Percentiles rank a stretch among this genome's conserved stretches.
Evolutionary conservation across 2,329 filamentous ascomycete genomes (phyloP).

Genomic region (Lithohypha guttulata): DNA sequence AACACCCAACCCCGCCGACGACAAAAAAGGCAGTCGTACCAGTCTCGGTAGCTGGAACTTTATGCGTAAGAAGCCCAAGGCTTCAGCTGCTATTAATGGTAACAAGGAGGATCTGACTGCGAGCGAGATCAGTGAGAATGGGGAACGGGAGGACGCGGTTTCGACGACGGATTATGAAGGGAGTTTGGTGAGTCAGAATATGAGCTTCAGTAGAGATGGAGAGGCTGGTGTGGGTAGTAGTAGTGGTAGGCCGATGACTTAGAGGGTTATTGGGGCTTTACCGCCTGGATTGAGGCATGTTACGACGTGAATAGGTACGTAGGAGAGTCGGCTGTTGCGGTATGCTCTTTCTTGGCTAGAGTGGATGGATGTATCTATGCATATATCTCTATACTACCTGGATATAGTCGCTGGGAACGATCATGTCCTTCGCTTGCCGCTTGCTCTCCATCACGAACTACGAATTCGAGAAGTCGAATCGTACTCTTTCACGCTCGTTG

Average conservation of each 20-base stretch:
- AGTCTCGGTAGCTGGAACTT: constrained; percentile 36
- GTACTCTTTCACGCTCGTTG: too few species aligned
- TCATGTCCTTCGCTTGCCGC: too few species aligned
- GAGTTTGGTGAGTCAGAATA: too few species aligned
- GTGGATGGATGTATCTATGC: too few species aligned
- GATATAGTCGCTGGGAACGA: too few species aligned
- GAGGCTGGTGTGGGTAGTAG: too few species aligned
- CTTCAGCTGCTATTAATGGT: constrained; percentile 20
- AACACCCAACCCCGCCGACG: constrained; percentile 27
- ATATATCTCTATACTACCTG: too few species aligned
- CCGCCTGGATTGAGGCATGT: not conserved
- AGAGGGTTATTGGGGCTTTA: not conserved
- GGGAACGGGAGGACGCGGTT: constrained; percentile 18
- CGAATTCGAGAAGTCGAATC: too few species aligned
- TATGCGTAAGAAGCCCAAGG: constrained; percentile 36
- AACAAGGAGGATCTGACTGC: constrained; percentile 19
- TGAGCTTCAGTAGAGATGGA: not conserved
- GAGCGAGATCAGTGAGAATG: constrained; percentile 30
- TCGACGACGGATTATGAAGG: constrained; percentile 2
- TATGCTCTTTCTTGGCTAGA: too few species aligned
- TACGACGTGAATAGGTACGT: constrained; percentile 31
- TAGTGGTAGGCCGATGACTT: not conserved
- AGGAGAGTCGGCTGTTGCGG: too few species aligned
- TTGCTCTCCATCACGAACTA: too few species aligned
- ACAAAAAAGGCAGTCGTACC: constrained; percentile 33